Evolutionary conservation across 2,329 filamentous ascomycete species (phyloP).

Genomic region (Colletotrichum filicis): DNA sequence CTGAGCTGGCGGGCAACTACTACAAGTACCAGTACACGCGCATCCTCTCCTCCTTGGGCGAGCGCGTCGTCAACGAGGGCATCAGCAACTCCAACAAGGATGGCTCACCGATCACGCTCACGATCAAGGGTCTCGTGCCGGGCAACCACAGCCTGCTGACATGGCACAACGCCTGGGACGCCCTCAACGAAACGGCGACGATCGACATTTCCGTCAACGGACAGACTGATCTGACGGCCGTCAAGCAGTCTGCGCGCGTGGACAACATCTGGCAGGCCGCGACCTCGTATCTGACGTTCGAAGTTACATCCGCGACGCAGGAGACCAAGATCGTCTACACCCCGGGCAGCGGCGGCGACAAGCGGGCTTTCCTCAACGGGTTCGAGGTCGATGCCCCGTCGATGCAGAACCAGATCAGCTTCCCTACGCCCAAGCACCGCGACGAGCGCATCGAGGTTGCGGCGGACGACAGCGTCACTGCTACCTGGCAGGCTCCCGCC

Average conservation of each 20-base stretch:
- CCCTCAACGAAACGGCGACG: slow-evolving; percentile 36
- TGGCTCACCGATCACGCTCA: slow-evolving; percentile 40
- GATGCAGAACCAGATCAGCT: slow-evolving; percentile 40
- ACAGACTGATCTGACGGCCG: slow-evolving; percentile 14
- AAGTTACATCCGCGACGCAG: slow-evolving; percentile 33
- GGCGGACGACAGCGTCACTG: slow-evolving; percentile 29
- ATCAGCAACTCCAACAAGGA: slow-evolving; percentile 40
- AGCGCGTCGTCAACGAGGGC: slow-evolving; percentile 42
- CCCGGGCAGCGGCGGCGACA: slow-evolving; percentile 34
- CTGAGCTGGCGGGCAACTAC: slow-evolving; percentile 39
- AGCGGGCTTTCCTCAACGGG: slow-evolving; percentile 43
- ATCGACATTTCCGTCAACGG: slow-evolving; percentile 42
- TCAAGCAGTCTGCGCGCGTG: slow-evolving; percentile 39
- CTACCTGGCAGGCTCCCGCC: slow-evolving; percentile 39
- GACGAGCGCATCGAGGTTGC: slow-evolving; percentile 42
- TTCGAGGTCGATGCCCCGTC: slow-evolving; percentile 44
- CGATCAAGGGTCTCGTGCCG: slow-evolving; percentile 41
- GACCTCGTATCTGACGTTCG: slow-evolving; percentile 42
- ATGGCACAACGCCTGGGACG: slow-evolving; percentile 46
- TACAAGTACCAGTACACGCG: slow-evolving; percentile 41
- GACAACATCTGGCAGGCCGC: slow-evolving; percentile 46
- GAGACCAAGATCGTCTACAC: slow-evolving; percentile 41
- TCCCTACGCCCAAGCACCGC: slow-evolving; percentile 42
- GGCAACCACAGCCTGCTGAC: slow-evolving; percentile 43
- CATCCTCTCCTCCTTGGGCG: slow-evolving; percentile 41